A percentile compares a stretch with the other conserved stretches of the same genome.
Evolutionary conservation across 495 filamentous ascomycete genomes (phyloP).

Genomic region (Tuber aestivum): DNA sequence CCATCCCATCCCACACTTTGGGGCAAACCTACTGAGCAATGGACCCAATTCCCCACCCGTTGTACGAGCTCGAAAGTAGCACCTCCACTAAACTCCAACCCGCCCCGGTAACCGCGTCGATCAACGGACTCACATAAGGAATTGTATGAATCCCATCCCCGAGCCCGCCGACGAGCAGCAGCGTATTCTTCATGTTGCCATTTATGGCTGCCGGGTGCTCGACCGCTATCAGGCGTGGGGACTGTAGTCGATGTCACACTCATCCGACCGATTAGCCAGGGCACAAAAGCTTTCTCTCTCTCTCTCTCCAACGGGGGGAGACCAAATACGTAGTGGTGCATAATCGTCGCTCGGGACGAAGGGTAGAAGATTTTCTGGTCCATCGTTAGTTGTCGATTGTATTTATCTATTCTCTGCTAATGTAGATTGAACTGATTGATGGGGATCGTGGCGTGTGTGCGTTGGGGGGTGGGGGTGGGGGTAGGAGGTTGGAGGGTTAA

Average conservation of each 20-base stretch:
- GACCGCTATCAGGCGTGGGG: not conserved
- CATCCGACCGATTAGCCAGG: not conserved
- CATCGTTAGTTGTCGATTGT: not conserved
- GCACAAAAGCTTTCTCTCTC: not conserved
- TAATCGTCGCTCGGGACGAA: slow-evolving; percentile 6
- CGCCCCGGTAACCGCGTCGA: slow-evolving; percentile 52
- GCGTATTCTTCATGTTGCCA: slow-evolving; percentile 50
- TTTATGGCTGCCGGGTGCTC: not conserved
- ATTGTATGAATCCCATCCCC: slow-evolving; percentile 71
- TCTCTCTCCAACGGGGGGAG: not conserved
- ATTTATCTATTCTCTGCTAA: not conserved
- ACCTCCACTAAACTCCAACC: slow-evolving; percentile 59
- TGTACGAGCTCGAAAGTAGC: slow-evolving; percentile 59
- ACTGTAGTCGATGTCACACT: not conserved
- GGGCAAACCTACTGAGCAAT: slow-evolving; percentile 46
- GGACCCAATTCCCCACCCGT: slow-evolving; percentile 64
- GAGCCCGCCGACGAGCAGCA: slow-evolving; percentile 81
- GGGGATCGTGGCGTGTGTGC: not conserved
- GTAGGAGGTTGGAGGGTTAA: not conserved
- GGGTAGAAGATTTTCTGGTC: slow-evolving; percentile 4
- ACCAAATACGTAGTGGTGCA: slow-evolving; percentile 8
- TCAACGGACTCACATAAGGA: slow-evolving; percentile 53
- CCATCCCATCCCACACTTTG: not conserved
- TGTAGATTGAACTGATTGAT: not conserved
- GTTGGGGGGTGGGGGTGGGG: too few species aligned